Percentiles rank a stretch among this genome's conserved stretches.
These are phyloP conservation scores for Tylopilus sp. DNA, from an alignment of 768 basidiomycete species.

Conservation along the genomic window DNA sequence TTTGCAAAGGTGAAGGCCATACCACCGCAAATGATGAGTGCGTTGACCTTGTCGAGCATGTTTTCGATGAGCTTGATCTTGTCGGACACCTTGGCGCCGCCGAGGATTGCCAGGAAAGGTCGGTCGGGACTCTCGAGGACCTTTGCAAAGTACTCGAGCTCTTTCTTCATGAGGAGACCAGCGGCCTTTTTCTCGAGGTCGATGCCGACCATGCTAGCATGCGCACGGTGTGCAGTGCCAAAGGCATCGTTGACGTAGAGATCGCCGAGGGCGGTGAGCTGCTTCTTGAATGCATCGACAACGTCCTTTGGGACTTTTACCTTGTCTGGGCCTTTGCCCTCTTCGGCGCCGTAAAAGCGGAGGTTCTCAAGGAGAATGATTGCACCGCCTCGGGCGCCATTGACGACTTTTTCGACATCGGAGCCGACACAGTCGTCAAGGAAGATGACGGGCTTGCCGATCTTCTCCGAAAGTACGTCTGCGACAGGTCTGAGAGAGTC, in stretches of 20 bases:
- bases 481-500: conserved; percentile 91
- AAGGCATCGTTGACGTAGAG: conserved; percentile 99
- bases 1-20: conserved; percentile 99
- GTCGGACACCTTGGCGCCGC: conserved; percentile 98
- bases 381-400: conserved; percentile 54
- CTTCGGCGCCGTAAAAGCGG: conserved; percentile 98
- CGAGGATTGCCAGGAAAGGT: conserved; percentile 97
- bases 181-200: conserved; percentile 89
- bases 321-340: conserved; percentile 97
- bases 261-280: conserved; percentile 88
- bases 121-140: conserved; percentile 91
- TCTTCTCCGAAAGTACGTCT: conserved; percentile 46
- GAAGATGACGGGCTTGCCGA: conserved; percentile 72
- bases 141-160: conserved; percentile 98
- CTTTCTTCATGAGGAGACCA: conserved; percentile 97
- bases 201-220: conserved; percentile 98
- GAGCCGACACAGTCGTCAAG: conserved; percentile 81
- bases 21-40: conserved; percentile 93
- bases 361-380: conserved; percentile 95
- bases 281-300: conserved; percentile 80
- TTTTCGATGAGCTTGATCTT: conserved; percentile 99
- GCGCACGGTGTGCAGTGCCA: conserved; percentile 96
- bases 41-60: conserved; percentile 98
- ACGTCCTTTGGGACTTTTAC: conserved; percentile 84
- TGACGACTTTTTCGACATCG: conserved; percentile 77